Evolutionary conservation across 805 yeast genomes (phyloP).

Genomic region (Starmerella floris): DNA sequence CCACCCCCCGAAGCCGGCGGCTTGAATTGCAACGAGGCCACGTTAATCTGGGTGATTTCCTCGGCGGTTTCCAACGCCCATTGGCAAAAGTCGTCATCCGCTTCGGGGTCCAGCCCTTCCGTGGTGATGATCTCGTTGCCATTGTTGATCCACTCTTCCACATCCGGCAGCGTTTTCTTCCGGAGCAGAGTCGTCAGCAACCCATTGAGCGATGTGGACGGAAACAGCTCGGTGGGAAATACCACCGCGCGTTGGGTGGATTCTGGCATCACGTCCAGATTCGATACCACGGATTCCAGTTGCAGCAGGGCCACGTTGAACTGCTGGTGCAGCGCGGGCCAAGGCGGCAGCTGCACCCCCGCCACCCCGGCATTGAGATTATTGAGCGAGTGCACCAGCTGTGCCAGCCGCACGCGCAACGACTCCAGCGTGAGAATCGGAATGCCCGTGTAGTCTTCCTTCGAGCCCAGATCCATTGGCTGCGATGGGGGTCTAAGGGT

Average conservation of each 20-base stretch:
- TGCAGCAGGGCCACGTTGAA: constrained; percentile 74
- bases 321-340: constrained; percentile 69
- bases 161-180: constrained; percentile 82
- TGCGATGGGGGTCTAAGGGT: too few relatives aligned
- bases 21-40: constrained; percentile 18
- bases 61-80: constrained; percentile 52
- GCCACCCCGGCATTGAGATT: constrained; percentile 43
- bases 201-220: constrained; percentile 62
- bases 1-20: constrained; percentile 12
- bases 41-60: constrained; percentile 31
- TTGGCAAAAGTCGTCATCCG: constrained; percentile 45
- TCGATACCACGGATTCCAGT: constrained; percentile 58
- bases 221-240: constrained; percentile 74
- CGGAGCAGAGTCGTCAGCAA: constrained; percentile 71
- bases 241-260: constrained; percentile 54
- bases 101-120: constrained; percentile 26
- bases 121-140: constrained; percentile 23
- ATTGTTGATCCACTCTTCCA: constrained; percentile 64
- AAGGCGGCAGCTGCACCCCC: constrained; percentile 35
- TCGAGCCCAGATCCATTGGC: neutral
- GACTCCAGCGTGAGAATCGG: constrained; percentile 20
- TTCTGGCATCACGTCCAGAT: constrained; percentile 48
- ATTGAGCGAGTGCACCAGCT: constrained; percentile 44
- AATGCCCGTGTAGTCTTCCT: constrained; percentile 16
- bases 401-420: constrained; percentile 19